A percentile compares a stretch with the other conserved stretches of the same genome.
phyloP scores from a whole-genome alignment of 1,284 basidiomycete species.

The Trichosporon sp. region DNA sequence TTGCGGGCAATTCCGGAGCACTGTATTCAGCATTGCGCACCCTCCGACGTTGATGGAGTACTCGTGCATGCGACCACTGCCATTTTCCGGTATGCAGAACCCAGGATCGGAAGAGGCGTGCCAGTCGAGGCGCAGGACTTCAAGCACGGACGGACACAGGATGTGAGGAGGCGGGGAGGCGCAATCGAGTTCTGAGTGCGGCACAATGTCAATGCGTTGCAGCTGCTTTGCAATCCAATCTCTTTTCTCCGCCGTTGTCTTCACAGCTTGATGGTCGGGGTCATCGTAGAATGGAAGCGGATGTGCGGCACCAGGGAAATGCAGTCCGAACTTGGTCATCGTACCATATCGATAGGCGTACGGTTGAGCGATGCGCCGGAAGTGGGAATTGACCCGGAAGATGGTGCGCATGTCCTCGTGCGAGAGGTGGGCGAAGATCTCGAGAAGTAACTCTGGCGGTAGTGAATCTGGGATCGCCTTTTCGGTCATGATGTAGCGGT shows the following conservation, averaged over 20 bases:
- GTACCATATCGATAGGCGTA: neutral
- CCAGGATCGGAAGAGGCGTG: too few relatives aligned
- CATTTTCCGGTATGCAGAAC: too few relatives aligned
- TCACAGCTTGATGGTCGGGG: neutral
- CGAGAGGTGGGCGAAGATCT: neutral
- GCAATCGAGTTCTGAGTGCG: neutral
- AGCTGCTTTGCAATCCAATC: neutral
- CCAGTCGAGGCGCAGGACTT: too few relatives aligned
- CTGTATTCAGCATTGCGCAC: too few relatives aligned
- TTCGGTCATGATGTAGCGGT: too few relatives aligned
- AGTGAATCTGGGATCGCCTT: neutral
- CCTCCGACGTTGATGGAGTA: too few relatives aligned
- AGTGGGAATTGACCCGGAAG: neutral
- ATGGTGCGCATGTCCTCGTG: neutral
- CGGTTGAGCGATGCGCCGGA: neutral
- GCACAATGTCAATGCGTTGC: neutral
- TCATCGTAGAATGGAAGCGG: neutral
- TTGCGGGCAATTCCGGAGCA: too few relatives aligned
- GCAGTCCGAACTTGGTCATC: neutral
- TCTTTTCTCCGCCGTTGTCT: neutral
- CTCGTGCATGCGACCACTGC: too few relatives aligned
- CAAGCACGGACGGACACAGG: neutral
- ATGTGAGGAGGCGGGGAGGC: neutral
- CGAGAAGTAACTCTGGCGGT: neutral
- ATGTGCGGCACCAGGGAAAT: neutral